Evolutionary conservation across 2,329 filamentous ascomycete genomes (phyloP).

Genomic region (Aspergillus brasiliensis): DNA sequence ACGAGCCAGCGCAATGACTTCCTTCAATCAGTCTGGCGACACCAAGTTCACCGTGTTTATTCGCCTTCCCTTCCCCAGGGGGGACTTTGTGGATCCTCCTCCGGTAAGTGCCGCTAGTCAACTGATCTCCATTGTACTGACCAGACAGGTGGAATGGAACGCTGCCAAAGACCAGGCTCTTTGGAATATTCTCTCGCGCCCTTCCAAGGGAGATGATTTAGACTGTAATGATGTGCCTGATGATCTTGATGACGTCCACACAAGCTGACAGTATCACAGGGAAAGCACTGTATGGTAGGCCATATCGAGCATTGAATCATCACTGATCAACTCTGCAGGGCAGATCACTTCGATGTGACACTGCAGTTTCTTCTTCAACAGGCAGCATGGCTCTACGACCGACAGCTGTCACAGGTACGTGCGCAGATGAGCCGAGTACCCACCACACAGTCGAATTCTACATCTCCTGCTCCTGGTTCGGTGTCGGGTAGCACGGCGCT

Average conservation of each 20-base stretch:
- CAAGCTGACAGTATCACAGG: slow-evolving; percentile 51
- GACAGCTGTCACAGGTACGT: slow-evolving; percentile 84
- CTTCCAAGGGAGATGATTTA: slow-evolving; percentile 76
- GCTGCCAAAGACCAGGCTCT: slow-evolving; percentile 80
- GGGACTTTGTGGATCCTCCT: slow-evolving; percentile 86
- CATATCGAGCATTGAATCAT: not conserved
- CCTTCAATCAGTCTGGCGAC: slow-evolving; percentile 20
- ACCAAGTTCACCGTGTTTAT: slow-evolving; percentile 72
- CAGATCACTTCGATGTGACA: slow-evolving; percentile 77
- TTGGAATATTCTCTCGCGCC: slow-evolving; percentile 86
- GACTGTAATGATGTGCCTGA: slow-evolving; percentile 64
- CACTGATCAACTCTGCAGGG: slow-evolving; percentile 49
- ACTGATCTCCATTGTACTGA: slow-evolving; percentile 7
- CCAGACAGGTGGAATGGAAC: slow-evolving; percentile 78
- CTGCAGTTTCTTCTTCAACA: slow-evolving; percentile 89
- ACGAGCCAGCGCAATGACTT: slow-evolving; percentile 10
- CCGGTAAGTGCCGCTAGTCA: slow-evolving; percentile 58
- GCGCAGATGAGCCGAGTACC: slow-evolving; percentile 77
- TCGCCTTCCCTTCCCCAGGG: slow-evolving; percentile 82
- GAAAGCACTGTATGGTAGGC: slow-evolving; percentile 66
- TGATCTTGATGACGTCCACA: not conserved
- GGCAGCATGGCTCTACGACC: slow-evolving; percentile 89
- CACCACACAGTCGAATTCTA: slow-evolving; percentile 43
- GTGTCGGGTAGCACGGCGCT: slow-evolving; percentile 45
- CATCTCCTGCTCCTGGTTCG: slow-evolving; percentile 47